Evolutionary conservation across 768 basidiomycete genomes (phyloP), one percentile per base, ranked within the genome.

Genomic region (Solioccasus polychromus): DNA sequence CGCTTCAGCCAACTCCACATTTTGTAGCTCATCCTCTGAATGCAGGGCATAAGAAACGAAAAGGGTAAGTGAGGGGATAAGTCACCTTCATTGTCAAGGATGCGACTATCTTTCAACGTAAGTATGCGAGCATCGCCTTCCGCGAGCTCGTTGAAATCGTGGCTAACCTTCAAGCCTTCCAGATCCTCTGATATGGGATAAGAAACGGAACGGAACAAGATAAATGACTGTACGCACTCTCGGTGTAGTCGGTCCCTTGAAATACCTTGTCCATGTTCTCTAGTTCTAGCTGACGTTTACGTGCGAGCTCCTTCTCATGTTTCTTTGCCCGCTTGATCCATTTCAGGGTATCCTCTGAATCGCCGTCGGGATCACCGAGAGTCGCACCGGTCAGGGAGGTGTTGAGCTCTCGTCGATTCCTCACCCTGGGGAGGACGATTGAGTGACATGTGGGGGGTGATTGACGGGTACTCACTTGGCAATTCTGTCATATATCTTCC

Each of bases 21-120:
- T 97, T 70, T 96, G 89, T 12, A 99, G 77, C 67, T 95, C 96
- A 67, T 99, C 96, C 85, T 99, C 96, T 95, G 53, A 10, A 44
- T 34, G 22, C 25, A 15, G 19, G 29, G 19, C n/a, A 25, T 48
- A 23, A 50, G 36, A 22, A 32, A 44, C 17, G 19, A 19, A 39
- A 32, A 29, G 2, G 3, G 17, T 5, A 17, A 29, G 4, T 8
- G 20, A 14, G 3, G 28, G n/a, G 7, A 19, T 18, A 26, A 2
- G 17, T 45, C 55, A 89, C 93, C 94, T 78, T 97, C 93, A 49
- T 92, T 88, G 59, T 93, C 94, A 32, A 99, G 83, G 50, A 99
- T 88, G 35, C 92, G 85, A 60, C 85, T 88, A 62, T 97, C 95
- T 80, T 96, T 96, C 63, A 98, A 73, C 4, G 96, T 99, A 57